Evolutionary conservation across 352 stramenopile genomes (phyloP).

Genomic region (Blastocystis sp.): DNA sequence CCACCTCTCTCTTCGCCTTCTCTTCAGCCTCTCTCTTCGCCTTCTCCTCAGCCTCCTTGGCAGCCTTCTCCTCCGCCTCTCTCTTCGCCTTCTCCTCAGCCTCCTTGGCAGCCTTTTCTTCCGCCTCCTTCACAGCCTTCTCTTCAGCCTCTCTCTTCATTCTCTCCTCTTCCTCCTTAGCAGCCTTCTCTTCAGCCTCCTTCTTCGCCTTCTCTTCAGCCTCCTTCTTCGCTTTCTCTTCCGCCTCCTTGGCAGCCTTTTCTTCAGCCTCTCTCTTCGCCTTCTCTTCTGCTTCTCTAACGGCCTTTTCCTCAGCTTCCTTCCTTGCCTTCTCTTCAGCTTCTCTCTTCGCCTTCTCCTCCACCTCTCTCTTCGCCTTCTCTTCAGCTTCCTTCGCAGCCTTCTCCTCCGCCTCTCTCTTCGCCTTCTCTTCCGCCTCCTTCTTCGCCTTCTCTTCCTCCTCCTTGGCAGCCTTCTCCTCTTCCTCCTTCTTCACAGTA

Average conservation of each 20-base stretch:
- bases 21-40: slow-evolving; percentile 19
- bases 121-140: background rate
- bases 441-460: slow-evolving; percentile 15
- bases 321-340: slow-evolving; percentile 28
- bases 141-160: background rate
- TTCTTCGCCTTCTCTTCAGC: slow-evolving; percentile 28
- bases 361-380: background rate
- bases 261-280: background rate
- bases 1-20: no score
- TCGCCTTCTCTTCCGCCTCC: background rate
- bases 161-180: background rate
- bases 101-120: background rate
- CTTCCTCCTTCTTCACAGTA: background rate
- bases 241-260: slow-evolving; percentile 21
- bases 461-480: background rate
- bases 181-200: slow-evolving; percentile 6
- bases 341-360: background rate
- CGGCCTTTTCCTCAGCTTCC: slow-evolving; percentile 35
- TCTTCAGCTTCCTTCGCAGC: background rate
- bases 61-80: slow-evolving; percentile 27
- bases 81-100: slow-evolving; percentile 31
- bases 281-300: background rate
- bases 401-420: slow-evolving; percentile 5
- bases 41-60: slow-evolving; percentile 28
- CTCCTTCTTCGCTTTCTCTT: background rate